Percentiles rank a stretch among this genome's conserved stretches.
Conservation (phyloP, 352 stramenopile genomes). For the Pythium coloratum region DNA sequence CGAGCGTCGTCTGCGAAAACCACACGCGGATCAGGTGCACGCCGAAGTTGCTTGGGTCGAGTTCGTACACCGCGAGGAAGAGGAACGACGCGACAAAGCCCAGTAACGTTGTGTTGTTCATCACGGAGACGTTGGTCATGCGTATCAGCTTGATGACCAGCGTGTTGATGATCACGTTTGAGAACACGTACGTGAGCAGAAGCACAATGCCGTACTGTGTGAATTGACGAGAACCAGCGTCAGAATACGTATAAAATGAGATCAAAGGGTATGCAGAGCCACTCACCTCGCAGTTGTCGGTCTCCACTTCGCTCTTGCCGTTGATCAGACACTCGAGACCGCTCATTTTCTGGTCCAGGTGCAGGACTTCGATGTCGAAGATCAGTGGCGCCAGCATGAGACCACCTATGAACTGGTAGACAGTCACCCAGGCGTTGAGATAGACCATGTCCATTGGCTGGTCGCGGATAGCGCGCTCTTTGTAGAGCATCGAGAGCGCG, state of each 20-base stretch:
- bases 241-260: not conserved
- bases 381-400: constrained; percentile 78
- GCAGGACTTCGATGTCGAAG: constrained; percentile 69
- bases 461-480: constrained; percentile 76
- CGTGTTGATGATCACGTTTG: constrained; percentile 80
- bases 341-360: constrained; percentile 81
- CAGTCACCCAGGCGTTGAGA: constrained; percentile 83
- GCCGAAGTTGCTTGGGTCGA: constrained; percentile 67
- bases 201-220: constrained; percentile 66
- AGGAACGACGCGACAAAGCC: constrained; percentile 76
- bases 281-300: constrained; percentile 76
- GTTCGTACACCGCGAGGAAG: constrained; percentile 76
- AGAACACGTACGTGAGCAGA: constrained; percentile 69
- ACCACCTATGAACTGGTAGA: constrained; percentile 86
- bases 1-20: constrained; percentile 68
- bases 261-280: no score
- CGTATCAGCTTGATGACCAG: constrained; percentile 69
- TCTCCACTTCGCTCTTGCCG: constrained; percentile 60
- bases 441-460: constrained; percentile 89
- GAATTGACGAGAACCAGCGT: not conserved
- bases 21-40: constrained; percentile 55
- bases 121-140: constrained; percentile 76
- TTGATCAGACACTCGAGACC: constrained; percentile 81
- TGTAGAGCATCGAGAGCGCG: constrained; percentile 86
- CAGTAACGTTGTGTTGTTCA: constrained; percentile 72